Evolutionary conservation across 768 basidiomycete species (phyloP).

Genomic region (Filobasidium wieringae): DNA sequence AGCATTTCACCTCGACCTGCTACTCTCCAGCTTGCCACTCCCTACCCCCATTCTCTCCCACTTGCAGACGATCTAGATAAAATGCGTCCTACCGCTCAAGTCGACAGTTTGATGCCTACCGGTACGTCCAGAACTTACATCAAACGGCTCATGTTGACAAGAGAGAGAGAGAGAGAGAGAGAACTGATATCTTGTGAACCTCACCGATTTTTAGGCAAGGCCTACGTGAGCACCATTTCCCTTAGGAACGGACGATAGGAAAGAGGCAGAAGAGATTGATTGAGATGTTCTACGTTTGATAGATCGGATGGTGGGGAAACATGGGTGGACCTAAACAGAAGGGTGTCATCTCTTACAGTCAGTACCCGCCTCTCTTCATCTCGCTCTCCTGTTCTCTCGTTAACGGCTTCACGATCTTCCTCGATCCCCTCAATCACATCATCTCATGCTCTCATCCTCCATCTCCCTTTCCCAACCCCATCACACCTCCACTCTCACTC

Average conservation of each 20-base stretch:
- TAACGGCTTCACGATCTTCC: neutral
- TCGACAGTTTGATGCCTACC: conserved; percentile 68
- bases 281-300: neutral
- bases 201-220: conserved; percentile 57
- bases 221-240: conserved; percentile 54
- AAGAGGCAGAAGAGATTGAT: neutral
- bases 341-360: conserved; percentile 71
- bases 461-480: neutral
- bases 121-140: conserved; percentile 46
- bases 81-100: conserved; percentile 48
- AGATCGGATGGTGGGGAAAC: conserved; percentile 91
- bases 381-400: neutral
- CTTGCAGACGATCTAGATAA: conserved; percentile 11
- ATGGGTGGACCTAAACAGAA: conserved; percentile 55
- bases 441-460: neutral
- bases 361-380: conserved; percentile 36
- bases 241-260: neutral
- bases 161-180: neutral
- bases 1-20: neutral
- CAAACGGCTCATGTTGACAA: neutral
- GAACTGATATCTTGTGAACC: neutral
- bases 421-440: neutral
- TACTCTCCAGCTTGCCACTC: no score
- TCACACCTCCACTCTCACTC: neutral
- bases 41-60: no score